phyloP scores from a whole-genome alignment of 257 asterid species.

The Forsythia viridissima region DNA sequence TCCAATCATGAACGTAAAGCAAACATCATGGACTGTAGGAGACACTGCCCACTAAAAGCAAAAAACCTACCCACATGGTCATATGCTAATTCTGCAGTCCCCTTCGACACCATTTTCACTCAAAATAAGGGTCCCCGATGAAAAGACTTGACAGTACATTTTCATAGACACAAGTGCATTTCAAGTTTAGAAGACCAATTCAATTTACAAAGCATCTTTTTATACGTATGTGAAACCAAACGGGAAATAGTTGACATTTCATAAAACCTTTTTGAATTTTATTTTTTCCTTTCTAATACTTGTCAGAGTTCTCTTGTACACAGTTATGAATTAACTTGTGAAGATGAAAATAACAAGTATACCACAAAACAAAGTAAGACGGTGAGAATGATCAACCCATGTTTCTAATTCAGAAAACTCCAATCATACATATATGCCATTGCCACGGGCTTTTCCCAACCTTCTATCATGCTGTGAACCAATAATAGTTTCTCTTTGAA shows the following conservation, averaged over 20 bases:
- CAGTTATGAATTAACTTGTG: neutral
- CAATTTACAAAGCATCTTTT: neutral
- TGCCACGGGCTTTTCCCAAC: neutral
- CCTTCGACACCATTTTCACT: neutral
- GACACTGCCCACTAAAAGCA: neutral
- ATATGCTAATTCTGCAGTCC: neutral
- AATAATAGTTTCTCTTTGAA: neutral
- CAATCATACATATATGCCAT: no score
- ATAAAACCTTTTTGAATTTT: neutral
- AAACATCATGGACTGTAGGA: neutral
- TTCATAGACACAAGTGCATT: neutral
- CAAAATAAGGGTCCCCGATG: neutral
- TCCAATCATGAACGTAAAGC: neutral
- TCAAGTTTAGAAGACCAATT: neutral
- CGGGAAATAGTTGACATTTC: neutral
- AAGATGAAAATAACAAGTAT: neutral
- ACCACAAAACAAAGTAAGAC: neutral
- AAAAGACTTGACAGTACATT: neutral
- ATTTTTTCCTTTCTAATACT: no score
- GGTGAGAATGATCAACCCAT: neutral
- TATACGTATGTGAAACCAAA: neutral
- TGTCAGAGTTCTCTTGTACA: neutral
- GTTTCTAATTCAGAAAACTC: neutral
- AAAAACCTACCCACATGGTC: neutral
- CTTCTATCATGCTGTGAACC: neutral